Percentiles rank a stretch among this genome's conserved stretches.
Conservation (phyloP, 208 protist genomes). For the Strigomonas galati region DNA sequence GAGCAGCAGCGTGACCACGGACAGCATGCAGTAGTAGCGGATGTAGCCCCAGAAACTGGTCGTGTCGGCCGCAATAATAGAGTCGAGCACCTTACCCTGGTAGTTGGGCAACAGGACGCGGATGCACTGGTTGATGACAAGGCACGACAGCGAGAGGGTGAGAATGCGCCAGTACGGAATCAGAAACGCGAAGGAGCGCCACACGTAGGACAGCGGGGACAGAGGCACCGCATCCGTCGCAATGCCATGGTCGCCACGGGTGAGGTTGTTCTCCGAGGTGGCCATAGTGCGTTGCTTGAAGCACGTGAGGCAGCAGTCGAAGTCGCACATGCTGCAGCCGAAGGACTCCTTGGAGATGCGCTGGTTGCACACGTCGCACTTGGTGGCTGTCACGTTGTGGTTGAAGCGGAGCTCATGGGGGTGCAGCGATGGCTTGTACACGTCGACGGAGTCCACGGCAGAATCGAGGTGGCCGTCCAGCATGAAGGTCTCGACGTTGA, state of each 20-base stretch:
- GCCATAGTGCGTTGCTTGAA: conserved; percentile 29
- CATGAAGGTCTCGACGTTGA: conserved; percentile 42
- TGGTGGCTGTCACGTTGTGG: conserved; percentile 28
- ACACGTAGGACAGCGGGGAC: conserved; percentile 39
- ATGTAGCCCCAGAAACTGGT: conserved; percentile 35
- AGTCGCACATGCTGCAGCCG: conserved; percentile 35
- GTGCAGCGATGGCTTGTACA: conserved; percentile 33
- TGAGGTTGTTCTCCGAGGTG: conserved; percentile 24
- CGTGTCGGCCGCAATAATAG: conserved; percentile 29
- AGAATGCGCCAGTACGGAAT: conserved; percentile 39
- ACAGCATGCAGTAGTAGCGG: conserved; percentile 32
- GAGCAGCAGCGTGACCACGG: conserved; percentile 33
- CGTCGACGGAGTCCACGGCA: conserved; percentile 21
- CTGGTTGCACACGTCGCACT: conserved; percentile 54
- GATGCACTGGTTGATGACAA: conserved; percentile 33
- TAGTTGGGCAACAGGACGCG: conserved; percentile 41
- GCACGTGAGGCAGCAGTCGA: conserved; percentile 48
- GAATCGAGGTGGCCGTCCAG: conserved; percentile 26
- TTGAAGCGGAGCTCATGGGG: conserved; percentile 40
- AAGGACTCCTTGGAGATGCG: conserved; percentile 44
- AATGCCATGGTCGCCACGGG: conserved; percentile 19
- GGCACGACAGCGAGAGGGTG: conserved; percentile 28
- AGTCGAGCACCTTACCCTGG: conserved; percentile 52
- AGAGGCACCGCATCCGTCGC: conserved; percentile 21
- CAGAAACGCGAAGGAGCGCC: conserved; percentile 34